Evolutionary conservation across 2,329 filamentous ascomycete species (phyloP).

Genomic region (Fusarium nygamai): DNA sequence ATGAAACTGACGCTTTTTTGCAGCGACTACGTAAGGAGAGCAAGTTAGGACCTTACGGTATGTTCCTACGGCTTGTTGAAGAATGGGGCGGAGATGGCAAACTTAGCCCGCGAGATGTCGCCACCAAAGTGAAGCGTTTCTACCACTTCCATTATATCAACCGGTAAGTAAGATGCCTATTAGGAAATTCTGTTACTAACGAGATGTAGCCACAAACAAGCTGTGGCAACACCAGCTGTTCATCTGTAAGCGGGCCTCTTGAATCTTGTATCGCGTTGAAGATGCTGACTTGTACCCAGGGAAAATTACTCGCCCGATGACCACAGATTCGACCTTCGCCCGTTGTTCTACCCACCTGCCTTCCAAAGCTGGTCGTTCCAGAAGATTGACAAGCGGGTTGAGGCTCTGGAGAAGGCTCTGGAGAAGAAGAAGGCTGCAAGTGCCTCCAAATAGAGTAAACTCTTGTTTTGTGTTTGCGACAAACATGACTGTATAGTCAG

Average conservation of each 20-base stretch:
- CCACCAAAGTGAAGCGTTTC: constrained; percentile 46
- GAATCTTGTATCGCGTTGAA: neutral
- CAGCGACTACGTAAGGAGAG: constrained; percentile 52
- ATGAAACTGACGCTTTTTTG: neutral
- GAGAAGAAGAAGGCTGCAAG: constrained; percentile 14
- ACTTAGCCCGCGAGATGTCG: constrained; percentile 50
- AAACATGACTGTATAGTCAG: neutral
- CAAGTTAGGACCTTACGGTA: constrained; percentile 54
- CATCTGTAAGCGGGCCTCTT: neutral
- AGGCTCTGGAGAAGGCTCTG: constrained; percentile 44
- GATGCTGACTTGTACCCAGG: neutral
- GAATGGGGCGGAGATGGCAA: constrained; percentile 50
- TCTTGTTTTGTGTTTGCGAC: neutral
- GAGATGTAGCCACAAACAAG: constrained; percentile 13
- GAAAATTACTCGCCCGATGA: constrained; percentile 42
- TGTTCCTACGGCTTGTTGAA: constrained; percentile 52
- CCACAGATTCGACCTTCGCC: constrained; percentile 40
- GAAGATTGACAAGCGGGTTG: constrained; percentile 52
- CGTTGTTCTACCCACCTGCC: constrained; percentile 47
- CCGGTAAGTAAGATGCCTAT: neutral
- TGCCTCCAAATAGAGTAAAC: neutral
- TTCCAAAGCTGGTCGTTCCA: constrained; percentile 51
- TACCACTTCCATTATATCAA: constrained; percentile 47
- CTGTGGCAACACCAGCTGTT: constrained; percentile 19
- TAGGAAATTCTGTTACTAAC: neutral